Evolutionary conservation across 768 basidiomycete genomes (phyloP).

Genomic region (Gymnopilus junonius): DNA sequence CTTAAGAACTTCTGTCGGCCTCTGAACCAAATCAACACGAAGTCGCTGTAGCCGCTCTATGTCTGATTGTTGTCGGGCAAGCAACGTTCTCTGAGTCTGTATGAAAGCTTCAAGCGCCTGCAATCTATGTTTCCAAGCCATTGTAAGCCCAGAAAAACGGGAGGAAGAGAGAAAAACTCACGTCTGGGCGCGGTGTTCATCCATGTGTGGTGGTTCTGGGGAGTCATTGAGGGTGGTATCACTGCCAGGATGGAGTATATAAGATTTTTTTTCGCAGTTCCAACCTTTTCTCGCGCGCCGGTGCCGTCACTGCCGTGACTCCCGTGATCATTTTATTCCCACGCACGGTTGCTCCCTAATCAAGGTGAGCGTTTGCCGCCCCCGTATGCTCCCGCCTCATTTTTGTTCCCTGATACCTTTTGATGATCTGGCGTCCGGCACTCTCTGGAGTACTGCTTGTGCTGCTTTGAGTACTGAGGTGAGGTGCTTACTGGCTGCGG

Average conservation of each 20-base stretch:
- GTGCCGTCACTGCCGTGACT: conserved; percentile 8
- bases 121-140: conserved; percentile 38
- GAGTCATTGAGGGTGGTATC: conserved; percentile 19
- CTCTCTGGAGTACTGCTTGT: not conserved
- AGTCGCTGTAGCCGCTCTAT: conserved; percentile 55
- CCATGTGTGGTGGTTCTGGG: conserved; percentile 34
- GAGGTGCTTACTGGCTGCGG: not conserved
- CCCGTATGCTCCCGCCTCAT: conserved; percentile 7
- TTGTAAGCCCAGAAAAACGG: not conserved
- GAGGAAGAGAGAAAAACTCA: conserved; percentile 24
- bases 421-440: not conserved
- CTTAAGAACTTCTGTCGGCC: conserved; percentile 12
- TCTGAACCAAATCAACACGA: conserved; percentile 17
- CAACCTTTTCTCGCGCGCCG: conserved; percentile 3
- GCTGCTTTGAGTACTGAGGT: not conserved
- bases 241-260: conserved; percentile 15
- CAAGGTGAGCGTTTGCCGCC: too few species aligned
- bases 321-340: conserved; percentile 11
- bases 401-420: not conserved
- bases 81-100: conserved; percentile 58
- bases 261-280: conserved; percentile 21
- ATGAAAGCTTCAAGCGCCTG: conserved; percentile 74
- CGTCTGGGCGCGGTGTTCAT: conserved; percentile 42
- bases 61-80: conserved; percentile 65
- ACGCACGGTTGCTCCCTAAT: conserved; percentile 22